A percentile compares a stretch with the other conserved stretches of the same genome.
These are phyloP conservation scores for Syzygium syzygioides DNA, from an alignment of 441 rosid species.

Conservation along the genomic window DNA sequence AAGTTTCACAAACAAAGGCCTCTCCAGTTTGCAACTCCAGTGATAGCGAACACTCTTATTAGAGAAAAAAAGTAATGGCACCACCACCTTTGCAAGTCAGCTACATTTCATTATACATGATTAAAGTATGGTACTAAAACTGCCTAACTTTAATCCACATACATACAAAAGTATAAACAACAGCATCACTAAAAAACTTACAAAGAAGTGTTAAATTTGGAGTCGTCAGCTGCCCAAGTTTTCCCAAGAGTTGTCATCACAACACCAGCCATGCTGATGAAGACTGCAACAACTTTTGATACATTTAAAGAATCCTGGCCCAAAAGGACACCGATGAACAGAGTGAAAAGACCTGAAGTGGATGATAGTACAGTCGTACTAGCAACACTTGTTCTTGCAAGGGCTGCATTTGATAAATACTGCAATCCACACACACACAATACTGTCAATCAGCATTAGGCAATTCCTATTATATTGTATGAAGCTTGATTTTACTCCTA, in stretches of 20 bases:
- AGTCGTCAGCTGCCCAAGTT: conserved; percentile 92
- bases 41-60: background rate
- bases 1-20: background rate
- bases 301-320: conserved; percentile 81
- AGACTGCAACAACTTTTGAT: conserved; percentile 76
- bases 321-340: conserved; percentile 75
- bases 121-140: too few relatives aligned
- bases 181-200: conserved; percentile 21
- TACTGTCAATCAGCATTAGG: background rate
- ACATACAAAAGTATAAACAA: background rate
- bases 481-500: background rate
- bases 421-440: conserved; percentile 20
- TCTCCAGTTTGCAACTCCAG: background rate
- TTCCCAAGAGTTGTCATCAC: conserved; percentile 91
- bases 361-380: conserved; percentile 92
- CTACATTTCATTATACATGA: background rate
- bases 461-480: background rate
- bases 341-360: conserved; percentile 93
- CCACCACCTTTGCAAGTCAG: background rate
- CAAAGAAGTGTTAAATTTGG: conserved; percentile 49
- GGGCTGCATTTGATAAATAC: conserved; percentile 96
- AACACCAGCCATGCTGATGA: conserved; percentile 93
- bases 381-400: conserved; percentile 91
- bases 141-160: too few relatives aligned
- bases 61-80: background rate